Conservation (phyloP, 345 rosid species). For the Syzygium oleosum region DNA sequence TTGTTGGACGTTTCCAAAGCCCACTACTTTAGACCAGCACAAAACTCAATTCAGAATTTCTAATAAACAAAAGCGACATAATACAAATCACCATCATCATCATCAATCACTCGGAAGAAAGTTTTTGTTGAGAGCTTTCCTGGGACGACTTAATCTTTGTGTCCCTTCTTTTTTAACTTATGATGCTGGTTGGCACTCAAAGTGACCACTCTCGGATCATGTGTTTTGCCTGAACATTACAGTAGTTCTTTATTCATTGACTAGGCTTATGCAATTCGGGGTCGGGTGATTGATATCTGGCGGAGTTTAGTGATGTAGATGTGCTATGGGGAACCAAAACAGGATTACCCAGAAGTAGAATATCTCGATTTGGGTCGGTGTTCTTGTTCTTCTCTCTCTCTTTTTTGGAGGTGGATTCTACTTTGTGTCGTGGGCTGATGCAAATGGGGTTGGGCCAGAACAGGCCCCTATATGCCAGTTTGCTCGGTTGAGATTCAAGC, state of each 20-base stretch:
- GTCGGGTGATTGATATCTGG: background rate
- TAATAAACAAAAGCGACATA: background rate
- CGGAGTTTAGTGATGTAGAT: background rate
- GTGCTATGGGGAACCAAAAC: background rate
- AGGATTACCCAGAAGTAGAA: background rate
- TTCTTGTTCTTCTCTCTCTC: background rate
- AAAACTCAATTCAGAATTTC: background rate
- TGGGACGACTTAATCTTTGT: background rate
- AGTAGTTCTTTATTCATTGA: background rate
- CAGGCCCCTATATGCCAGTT: constrained; percentile 58
- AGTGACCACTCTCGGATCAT: background rate
- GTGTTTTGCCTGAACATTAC: background rate
- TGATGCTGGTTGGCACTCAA: background rate
- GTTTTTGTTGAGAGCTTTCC: background rate
- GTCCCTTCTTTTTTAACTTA: background rate
- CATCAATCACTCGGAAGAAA: background rate
- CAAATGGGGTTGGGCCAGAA: background rate
- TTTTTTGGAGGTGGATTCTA: background rate
- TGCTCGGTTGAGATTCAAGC: constrained; percentile 77
- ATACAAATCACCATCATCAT: background rate
- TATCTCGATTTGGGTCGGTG: background rate
- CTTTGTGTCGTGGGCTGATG: background rate
- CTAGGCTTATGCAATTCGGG: background rate
- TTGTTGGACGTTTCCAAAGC: background rate
- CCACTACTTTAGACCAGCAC: background rate